A percentile compares a stretch with the other conserved stretches of the same genome.
Evolutionary conservation across 371 early-diverging fungal genomes (phyloP).

Genomic region (Synchytrium microbalum): DNA sequence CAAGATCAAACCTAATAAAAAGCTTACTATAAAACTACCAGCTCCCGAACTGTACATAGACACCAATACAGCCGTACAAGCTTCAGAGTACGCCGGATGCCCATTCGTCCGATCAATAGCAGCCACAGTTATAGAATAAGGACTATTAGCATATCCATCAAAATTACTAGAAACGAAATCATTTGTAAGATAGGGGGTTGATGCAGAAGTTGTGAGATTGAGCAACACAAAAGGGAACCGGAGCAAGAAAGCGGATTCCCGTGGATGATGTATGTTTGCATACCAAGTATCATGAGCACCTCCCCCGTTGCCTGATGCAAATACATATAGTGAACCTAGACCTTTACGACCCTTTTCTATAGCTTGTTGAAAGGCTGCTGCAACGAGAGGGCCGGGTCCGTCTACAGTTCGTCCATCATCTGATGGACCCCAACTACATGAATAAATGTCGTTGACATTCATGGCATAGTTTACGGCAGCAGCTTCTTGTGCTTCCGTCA

Average conservation of each 20-base stretch:
- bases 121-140: slow-evolving; percentile 89
- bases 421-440: slow-evolving; percentile 92
- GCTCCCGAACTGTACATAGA: slow-evolving; percentile 72
- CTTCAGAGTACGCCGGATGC: slow-evolving; percentile 84
- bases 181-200: not conserved
- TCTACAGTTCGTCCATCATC: slow-evolving; percentile 87
- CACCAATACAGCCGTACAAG: slow-evolving; percentile 81
- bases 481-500: slow-evolving; percentile 88
- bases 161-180: slow-evolving; percentile 55
- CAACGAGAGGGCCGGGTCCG: slow-evolving; percentile 70
- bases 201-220: not conserved
- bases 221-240: too few species aligned
- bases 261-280: too few species aligned
- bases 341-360: slow-evolving; percentile 76
- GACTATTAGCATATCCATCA: slow-evolving; percentile 94
- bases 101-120: slow-evolving; percentile 67
- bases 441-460: slow-evolving; percentile 85
- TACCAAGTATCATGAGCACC: slow-evolving; percentile 68
- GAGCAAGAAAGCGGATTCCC: too few species aligned
- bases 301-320: slow-evolving; percentile 94
- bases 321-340: slow-evolving; percentile 83
- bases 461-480: slow-evolving; percentile 76
- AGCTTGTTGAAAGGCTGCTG: slow-evolving; percentile 75
- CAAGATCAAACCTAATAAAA: not conserved
- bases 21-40: slow-evolving; percentile 65